These are phyloP conservation scores for Mycosphaerella arachidis DNA, from an alignment of 2,329 filamentous ascomycete genomes.

Conservation along the genomic window DNA sequence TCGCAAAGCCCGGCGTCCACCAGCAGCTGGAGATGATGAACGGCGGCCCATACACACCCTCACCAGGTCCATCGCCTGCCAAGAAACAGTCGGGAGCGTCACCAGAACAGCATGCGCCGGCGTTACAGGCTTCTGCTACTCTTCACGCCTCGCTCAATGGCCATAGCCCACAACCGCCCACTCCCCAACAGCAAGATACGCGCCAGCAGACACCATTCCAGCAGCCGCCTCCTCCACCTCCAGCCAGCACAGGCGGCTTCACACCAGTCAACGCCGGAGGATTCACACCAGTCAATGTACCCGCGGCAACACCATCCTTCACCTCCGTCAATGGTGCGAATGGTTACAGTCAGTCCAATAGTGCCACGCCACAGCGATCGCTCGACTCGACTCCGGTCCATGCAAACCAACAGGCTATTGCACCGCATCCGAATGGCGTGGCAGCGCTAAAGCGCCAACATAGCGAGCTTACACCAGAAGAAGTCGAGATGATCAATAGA, in stretches of 20 bases:
- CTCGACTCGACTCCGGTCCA: conserved; percentile 50
- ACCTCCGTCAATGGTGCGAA: conserved; percentile 55
- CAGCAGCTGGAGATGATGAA: conserved; percentile 92
- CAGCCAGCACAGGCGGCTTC: conserved; percentile 62
- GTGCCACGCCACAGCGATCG: conserved; percentile 22
- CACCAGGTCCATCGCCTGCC: conserved; percentile 69
- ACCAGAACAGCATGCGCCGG: conserved; percentile 60
- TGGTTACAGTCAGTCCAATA: conserved; percentile 33
- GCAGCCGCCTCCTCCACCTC: conserved; percentile 47
- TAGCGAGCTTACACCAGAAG: conserved; percentile 36
- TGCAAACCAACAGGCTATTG: conserved; percentile 18
- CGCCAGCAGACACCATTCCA: conserved; percentile 25
- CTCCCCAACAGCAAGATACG: conserved; percentile 10
- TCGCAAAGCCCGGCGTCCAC: conserved; percentile 93
- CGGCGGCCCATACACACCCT: conserved; percentile 80
- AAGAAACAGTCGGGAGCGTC: conserved; percentile 51
- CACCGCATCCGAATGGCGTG: conserved; percentile 25
- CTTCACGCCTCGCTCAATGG: conserved; percentile 53
- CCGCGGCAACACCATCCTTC: conserved; percentile 40
- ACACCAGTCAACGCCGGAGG: conserved; percentile 65
- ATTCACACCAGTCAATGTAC: conserved; percentile 63
- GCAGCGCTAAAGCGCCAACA: conserved; percentile 67
- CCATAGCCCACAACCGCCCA: conserved; percentile 20
- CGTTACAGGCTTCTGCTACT: conserved; percentile 53
- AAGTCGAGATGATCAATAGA: conserved; percentile 49